Evolutionary conservation across 352 stramenopile species (phyloP).

Genomic region (Phytophthora colocasiae): DNA sequence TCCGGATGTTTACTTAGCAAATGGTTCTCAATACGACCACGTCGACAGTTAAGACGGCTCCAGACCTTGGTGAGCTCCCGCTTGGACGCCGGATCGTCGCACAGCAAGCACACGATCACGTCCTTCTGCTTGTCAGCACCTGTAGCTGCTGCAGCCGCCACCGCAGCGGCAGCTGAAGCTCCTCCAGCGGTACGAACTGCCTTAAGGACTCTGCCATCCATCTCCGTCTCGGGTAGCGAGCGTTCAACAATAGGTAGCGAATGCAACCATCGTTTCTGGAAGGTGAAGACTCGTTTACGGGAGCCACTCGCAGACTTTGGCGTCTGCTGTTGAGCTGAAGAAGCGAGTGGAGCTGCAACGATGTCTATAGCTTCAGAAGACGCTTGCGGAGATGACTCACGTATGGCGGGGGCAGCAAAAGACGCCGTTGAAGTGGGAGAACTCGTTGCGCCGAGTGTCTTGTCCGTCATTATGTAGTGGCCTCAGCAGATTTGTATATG

Average conservation of each 20-base stretch:
- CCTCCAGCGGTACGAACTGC: conserved; percentile 5
- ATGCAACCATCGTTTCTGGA: conserved; percentile 83
- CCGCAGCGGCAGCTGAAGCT: conserved; percentile 14
- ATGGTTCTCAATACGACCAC: conserved; percentile 82
- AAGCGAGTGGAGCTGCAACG: background rate
- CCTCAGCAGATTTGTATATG: conserved; percentile 23
- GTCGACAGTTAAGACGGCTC: conserved; percentile 76
- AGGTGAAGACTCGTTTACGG: conserved; percentile 82
- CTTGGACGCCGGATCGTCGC: conserved; percentile 66
- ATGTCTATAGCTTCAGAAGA: conserved; percentile 10
- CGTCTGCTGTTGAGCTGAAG: conserved; percentile 21
- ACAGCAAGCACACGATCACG: conserved; percentile 83
- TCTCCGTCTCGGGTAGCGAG: conserved; percentile 46
- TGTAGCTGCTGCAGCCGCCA: conserved; percentile 11
- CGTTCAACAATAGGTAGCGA: conserved; percentile 84
- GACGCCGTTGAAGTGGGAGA: conserved; percentile 31
- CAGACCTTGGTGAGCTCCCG: conserved; percentile 75
- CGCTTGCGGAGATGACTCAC: conserved; percentile 10
- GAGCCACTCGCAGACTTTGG: conserved; percentile 3
- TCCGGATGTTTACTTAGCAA: conserved; percentile 83
- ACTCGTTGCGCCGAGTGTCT: conserved; percentile 17
- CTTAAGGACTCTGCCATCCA: conserved; percentile 42
- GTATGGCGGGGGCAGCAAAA: conserved; percentile 19
- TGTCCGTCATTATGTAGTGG: conserved; percentile 24
- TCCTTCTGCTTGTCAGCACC: conserved; percentile 41